phyloP scores from a whole-genome alignment of 345 rosid genomes.

The Moringa oleifera region DNA sequence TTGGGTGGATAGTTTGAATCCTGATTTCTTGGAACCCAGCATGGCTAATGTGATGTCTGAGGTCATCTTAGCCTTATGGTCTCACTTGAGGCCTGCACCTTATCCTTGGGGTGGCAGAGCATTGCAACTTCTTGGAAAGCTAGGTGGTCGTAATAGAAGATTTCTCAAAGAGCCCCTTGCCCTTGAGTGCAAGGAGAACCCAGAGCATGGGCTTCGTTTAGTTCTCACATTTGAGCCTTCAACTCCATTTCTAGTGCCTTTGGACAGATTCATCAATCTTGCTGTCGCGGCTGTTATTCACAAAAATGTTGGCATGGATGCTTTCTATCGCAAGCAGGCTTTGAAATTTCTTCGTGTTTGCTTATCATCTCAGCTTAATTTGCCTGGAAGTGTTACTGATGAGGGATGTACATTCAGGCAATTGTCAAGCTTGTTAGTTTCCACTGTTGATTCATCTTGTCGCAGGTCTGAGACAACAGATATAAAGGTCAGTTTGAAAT shows the following conservation, averaged over 20 bases:
- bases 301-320: conserved; percentile 55
- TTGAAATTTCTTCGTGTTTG: conserved; percentile 85
- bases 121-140: conserved; percentile 91
- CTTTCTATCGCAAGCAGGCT: conserved; percentile 87
- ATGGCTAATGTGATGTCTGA: conserved; percentile 98
- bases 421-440: conserved; percentile 60
- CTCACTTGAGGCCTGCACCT: conserved; percentile 88
- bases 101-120: conserved; percentile 95
- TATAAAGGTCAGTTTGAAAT: conserved; percentile 55
- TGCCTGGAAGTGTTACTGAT: conserved; percentile 84
- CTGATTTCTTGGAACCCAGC: conserved; percentile 95
- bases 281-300: conserved; percentile 87
- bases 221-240: conserved; percentile 96
- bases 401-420: conserved; percentile 59
- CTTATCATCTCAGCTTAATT: conserved; percentile 85
- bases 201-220: conserved; percentile 95
- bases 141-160: conserved; percentile 97
- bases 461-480: conserved; percentile 74
- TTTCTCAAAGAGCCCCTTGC: conserved; percentile 96
- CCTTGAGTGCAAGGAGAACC: conserved; percentile 97
- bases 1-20: conserved; percentile 99
- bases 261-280: conserved; percentile 91
- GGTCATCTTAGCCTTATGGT: conserved; percentile 96
- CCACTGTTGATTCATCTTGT: conserved; percentile 62
- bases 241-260: conserved; percentile 89